Evolutionary conservation across 2,329 filamentous ascomycete species (phyloP).

Genomic region (Verticillium zaregamsianum): DNA sequence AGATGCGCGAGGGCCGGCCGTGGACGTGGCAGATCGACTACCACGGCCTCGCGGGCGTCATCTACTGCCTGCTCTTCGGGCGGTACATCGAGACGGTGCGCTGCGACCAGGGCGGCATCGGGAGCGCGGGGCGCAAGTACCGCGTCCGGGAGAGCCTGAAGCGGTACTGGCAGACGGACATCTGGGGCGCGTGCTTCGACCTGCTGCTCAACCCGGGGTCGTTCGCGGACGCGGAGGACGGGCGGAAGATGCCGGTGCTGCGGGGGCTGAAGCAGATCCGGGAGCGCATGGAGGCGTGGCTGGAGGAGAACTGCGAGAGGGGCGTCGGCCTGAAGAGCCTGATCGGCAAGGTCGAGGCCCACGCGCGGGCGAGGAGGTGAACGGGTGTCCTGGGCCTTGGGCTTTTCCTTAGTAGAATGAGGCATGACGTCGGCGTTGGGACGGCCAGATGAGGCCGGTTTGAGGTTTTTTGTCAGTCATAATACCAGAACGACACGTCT

Average conservation of each 20-base stretch:
- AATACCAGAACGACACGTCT: neutral
- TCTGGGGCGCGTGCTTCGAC: conserved; percentile 82
- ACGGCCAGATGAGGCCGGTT: too few relatives aligned
- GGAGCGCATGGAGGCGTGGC: conserved; percentile 78
- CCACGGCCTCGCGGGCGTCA: conserved; percentile 81
- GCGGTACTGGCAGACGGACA: conserved; percentile 92
- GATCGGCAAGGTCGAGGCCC: conserved; percentile 59
- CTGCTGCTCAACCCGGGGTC: conserved; percentile 77
- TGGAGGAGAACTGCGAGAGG: conserved; percentile 77
- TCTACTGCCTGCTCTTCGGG: conserved; percentile 88
- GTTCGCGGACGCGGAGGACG: conserved; percentile 62
- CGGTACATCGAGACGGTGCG: conserved; percentile 84
- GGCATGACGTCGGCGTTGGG: neutral
- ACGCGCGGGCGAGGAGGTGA: conserved; percentile 31
- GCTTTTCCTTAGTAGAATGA: neutral
- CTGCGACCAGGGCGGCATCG: conserved; percentile 49
- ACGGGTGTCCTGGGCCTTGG: neutral
- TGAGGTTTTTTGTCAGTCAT: neutral
- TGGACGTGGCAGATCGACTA: conserved; percentile 99
- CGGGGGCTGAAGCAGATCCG: conserved; percentile 65
- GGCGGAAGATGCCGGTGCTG: conserved; percentile 63
- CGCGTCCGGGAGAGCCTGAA: conserved; percentile 80
- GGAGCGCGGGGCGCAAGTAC: conserved; percentile 65
- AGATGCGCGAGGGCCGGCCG: conserved; percentile 88
- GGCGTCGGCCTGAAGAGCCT: conserved; percentile 69